A percentile compares a stretch with the other conserved stretches of the same genome.
Evolutionary conservation across 2,329 filamentous ascomycete genomes (phyloP).

Genomic region (Escovopsis sp.): DNA sequence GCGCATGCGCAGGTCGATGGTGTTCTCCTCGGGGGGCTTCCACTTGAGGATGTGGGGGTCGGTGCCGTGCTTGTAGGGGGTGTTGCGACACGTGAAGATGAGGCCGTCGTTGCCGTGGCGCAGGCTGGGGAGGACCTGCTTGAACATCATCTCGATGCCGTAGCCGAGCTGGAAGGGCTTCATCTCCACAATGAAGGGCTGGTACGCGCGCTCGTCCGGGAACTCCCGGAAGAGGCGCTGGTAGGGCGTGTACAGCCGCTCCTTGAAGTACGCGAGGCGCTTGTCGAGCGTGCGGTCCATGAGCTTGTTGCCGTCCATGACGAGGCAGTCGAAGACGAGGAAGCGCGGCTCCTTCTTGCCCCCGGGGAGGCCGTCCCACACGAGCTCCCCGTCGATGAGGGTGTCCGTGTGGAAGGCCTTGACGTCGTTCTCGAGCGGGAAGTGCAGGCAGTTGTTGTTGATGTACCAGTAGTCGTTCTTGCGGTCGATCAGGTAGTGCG

Average conservation of each 20-base stretch:
- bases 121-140: slow-evolving; percentile 64
- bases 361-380: slow-evolving; percentile 60
- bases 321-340: slow-evolving; percentile 85
- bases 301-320: slow-evolving; percentile 60
- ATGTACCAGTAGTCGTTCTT: slow-evolving; percentile 96
- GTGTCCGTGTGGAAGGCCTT: slow-evolving; percentile 62
- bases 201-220: slow-evolving; percentile 52
- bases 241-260: slow-evolving; percentile 60
- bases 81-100: slow-evolving; percentile 90
- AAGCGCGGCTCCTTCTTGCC: slow-evolving; percentile 61
- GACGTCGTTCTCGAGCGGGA: slow-evolving; percentile 54
- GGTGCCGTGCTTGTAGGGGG: slow-evolving; percentile 76
- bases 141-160: slow-evolving; percentile 83
- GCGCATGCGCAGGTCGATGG: slow-evolving; percentile 74
- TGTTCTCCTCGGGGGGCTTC: slow-evolving; percentile 94
- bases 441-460: slow-evolving; percentile 53
- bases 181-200: slow-evolving; percentile 70
- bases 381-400: slow-evolving; percentile 82
- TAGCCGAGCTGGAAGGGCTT: slow-evolving; percentile 86
- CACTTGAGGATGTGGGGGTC: slow-evolving; percentile 92
- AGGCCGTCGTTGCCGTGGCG: slow-evolving; percentile 91
- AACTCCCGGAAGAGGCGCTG: slow-evolving; percentile 45
- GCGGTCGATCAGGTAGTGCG: slow-evolving; percentile 88
- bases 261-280: slow-evolving; percentile 71
- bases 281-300: slow-evolving; percentile 76